A percentile compares a stretch with the other conserved stretches of the same genome.
phyloP scores from a whole-genome alignment of 2,329 filamentous ascomycete genomes.

The Colletotrichum sidae region DNA sequence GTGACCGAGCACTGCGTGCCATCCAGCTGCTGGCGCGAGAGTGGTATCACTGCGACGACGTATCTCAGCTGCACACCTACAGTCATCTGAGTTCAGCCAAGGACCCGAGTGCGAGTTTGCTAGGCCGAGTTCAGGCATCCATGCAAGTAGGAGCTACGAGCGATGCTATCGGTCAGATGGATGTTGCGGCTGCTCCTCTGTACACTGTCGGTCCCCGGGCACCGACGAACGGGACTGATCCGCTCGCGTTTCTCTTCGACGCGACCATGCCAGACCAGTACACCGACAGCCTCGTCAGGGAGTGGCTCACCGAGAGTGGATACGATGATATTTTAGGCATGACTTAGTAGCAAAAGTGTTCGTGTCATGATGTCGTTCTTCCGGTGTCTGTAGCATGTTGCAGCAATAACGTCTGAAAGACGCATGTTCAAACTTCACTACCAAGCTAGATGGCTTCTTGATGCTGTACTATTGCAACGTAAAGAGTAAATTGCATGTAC shows the following conservation, averaged over 20 bases:
- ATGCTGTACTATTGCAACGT: too few relatives aligned
- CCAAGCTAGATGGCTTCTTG: too few relatives aligned
- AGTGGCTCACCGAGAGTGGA: slow-evolving; percentile 23
- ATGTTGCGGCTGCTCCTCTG: not conserved
- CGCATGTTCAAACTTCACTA: too few relatives aligned
- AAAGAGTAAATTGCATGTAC: too few relatives aligned
- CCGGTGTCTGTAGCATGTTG: not conserved
- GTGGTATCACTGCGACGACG: slow-evolving; percentile 37
- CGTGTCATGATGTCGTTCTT: not conserved
- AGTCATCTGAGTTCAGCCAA: too few relatives aligned
- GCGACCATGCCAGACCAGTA: slow-evolving; percentile 15
- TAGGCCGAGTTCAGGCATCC: too few relatives aligned
- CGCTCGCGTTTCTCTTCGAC: slow-evolving; percentile 16
- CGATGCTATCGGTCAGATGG: not conserved
- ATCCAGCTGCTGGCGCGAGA: slow-evolving; percentile 33
- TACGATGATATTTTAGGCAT: slow-evolving; percentile 16
- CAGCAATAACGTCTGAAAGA: not conserved
- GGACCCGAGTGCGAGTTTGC: not conserved
- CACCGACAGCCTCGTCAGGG: slow-evolving; percentile 15
- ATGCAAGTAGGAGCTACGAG: too few relatives aligned
- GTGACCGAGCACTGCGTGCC: slow-evolving; percentile 33
- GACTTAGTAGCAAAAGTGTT: not conserved
- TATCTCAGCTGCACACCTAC: slow-evolving; percentile 28
- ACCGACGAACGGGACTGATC: not conserved
- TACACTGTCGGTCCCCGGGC: not conserved